Evolutionary conservation across 257 asterid genomes (phyloP).

Genomic region (Solanum medicagineum): DNA sequence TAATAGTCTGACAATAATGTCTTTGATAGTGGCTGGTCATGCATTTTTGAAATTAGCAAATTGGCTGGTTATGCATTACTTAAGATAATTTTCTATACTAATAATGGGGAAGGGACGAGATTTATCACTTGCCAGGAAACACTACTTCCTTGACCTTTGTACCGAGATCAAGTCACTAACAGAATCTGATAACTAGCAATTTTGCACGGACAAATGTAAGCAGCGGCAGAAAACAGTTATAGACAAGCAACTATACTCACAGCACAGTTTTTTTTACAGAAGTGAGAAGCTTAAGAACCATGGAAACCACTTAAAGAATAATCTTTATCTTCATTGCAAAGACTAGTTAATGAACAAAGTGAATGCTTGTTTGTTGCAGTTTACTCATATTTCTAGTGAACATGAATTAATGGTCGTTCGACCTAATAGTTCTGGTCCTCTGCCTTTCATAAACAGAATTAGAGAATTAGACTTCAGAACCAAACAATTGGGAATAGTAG

Average conservation of each 20-base stretch:
- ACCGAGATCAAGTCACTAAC: background rate
- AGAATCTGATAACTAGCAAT: background rate
- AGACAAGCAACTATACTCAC: background rate
- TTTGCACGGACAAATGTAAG: background rate
- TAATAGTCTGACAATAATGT: background rate
- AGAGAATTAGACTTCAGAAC: background rate
- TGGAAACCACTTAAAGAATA: background rate
- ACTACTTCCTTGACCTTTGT: background rate
- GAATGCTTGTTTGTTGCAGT: background rate
- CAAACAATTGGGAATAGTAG: background rate
- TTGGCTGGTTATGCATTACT: background rate
- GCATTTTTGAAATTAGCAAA: background rate
- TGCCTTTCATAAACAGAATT: background rate
- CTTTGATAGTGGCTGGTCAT: background rate
- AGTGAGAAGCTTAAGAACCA: background rate
- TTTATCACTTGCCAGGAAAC: background rate
- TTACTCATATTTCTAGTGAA: background rate
- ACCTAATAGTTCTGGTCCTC: background rate
- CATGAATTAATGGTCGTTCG: background rate
- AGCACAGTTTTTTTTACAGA: background rate
- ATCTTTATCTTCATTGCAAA: background rate
- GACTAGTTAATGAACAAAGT: background rate
- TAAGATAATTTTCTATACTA: background rate
- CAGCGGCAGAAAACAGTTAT: background rate
- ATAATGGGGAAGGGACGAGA: background rate